phyloP scores from a whole-genome alignment of 2,329 filamentous ascomycete species.

The Cyclaneusma minus region DNA sequence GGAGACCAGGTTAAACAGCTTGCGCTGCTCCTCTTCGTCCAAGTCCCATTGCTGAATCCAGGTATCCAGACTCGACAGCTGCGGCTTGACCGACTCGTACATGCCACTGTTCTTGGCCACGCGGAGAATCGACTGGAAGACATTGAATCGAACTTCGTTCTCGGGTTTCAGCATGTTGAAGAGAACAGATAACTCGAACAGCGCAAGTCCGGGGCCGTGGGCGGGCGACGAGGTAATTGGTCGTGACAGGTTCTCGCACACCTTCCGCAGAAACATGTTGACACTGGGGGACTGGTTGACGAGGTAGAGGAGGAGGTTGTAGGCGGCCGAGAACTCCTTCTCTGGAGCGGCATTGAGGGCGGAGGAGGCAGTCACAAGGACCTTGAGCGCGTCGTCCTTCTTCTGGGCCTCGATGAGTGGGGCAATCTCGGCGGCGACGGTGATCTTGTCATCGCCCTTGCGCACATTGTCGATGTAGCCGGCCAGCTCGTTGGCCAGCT shows the following conservation, averaged over 20 bases:
- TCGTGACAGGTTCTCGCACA: slow-evolving; percentile 80
- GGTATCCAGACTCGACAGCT: slow-evolving; percentile 65
- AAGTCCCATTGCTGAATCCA: slow-evolving; percentile 79
- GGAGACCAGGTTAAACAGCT: slow-evolving; percentile 68
- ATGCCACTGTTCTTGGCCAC: slow-evolving; percentile 62
- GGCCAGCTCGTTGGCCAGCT: slow-evolving; percentile 87
- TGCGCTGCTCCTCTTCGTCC: slow-evolving; percentile 67
- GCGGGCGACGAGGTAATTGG: slow-evolving; percentile 74
- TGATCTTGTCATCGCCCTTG: slow-evolving; percentile 40
- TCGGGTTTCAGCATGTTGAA: slow-evolving; percentile 80
- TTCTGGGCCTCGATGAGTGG: slow-evolving; percentile 57
- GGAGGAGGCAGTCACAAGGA: slow-evolving; percentile 67
- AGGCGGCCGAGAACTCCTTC: slow-evolving; percentile 91
- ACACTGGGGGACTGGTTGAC: slow-evolving; percentile 73
- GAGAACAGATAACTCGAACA: slow-evolving; percentile 83
- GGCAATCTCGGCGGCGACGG: slow-evolving; percentile 46
- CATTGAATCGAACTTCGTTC: slow-evolving; percentile 73
- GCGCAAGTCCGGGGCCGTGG: slow-evolving; percentile 72
- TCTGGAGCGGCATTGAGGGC: slow-evolving; percentile 76
- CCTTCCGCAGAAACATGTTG: slow-evolving; percentile 70
- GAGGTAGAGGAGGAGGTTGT: slow-evolving; percentile 93
- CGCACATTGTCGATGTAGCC: slow-evolving; percentile 80
- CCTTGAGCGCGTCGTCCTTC: slow-evolving; percentile 74
- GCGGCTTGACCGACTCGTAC: slow-evolving; percentile 72
- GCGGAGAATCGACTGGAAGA: slow-evolving; percentile 76